Evolutionary conservation across 1,284 basidiomycete genomes (phyloP).

Genomic region (Salmacisia buchloeana): DNA sequence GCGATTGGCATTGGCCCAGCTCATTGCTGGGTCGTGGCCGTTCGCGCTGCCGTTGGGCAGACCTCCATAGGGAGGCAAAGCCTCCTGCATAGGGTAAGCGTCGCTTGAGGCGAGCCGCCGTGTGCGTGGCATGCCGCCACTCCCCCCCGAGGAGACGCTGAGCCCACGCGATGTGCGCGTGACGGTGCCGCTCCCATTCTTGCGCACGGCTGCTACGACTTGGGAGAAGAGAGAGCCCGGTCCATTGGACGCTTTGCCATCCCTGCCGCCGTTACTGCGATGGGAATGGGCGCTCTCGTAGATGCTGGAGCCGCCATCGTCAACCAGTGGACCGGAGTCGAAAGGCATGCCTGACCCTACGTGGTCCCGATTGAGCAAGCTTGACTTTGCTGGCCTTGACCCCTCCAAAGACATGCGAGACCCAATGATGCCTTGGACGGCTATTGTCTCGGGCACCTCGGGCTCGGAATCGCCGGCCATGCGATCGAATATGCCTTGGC

Average conservation of each 20-base stretch:
- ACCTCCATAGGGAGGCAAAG: not conserved
- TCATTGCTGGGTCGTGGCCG: too few species aligned
- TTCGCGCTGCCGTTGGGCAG: not conserved
- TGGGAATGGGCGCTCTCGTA: conserved; percentile 6
- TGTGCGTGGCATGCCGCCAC: not conserved
- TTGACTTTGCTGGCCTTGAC: not conserved
- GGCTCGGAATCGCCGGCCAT: conserved; percentile 12
- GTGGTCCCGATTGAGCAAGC: not conserved
- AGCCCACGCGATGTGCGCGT: not conserved
- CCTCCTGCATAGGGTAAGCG: too few species aligned
- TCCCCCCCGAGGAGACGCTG: not conserved
- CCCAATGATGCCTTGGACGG: not conserved
- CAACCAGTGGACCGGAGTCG: not conserved
- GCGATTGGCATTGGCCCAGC: not conserved
- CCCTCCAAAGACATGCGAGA: not conserved
- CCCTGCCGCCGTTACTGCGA: not conserved
- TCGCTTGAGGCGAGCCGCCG: too few species aligned
- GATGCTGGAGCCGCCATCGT: not conserved
- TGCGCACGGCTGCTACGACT: not conserved
- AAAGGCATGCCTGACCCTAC: not conserved
- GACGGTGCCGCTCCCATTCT: not conserved
- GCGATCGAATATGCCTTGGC: conserved; percentile 30
- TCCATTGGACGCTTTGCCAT: not conserved
- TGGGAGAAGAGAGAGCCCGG: not conserved
- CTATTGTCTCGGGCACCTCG: not conserved